Evolutionary conservation across 805 yeast genomes (phyloP).

Genomic region (Candida fluviatilis): DNA sequence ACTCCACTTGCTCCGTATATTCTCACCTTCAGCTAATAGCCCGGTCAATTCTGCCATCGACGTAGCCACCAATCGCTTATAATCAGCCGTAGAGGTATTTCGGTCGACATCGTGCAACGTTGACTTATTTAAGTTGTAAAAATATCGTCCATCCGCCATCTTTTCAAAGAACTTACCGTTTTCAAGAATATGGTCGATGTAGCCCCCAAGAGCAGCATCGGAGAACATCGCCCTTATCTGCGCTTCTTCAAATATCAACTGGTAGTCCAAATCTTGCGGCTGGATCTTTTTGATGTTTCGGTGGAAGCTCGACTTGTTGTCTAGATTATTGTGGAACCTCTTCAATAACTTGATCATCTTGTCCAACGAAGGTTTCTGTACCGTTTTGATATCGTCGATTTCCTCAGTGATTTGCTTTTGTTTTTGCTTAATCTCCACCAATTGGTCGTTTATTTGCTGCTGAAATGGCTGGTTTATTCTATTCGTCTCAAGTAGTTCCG

Average conservation of each 20-base stretch:
- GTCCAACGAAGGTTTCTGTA: constrained; percentile 33
- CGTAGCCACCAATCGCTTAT: constrained; percentile 24
- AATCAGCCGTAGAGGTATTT: constrained; percentile 21
- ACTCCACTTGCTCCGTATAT: constrained; percentile 32
- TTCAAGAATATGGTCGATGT: constrained; percentile 16
- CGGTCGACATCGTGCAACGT: constrained; percentile 16
- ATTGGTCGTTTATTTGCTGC: constrained; percentile 18
- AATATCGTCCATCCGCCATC: constrained; percentile 16
- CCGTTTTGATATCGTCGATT: constrained; percentile 21
- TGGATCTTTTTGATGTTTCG: not conserved
- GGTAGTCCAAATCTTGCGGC: not conserved
- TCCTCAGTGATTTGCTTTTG: constrained; percentile 14
- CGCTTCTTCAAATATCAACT: constrained; percentile 2
- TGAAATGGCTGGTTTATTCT: constrained; percentile 12
- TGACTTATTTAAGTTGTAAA: constrained; percentile 22
- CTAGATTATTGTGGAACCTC: constrained; percentile 17
- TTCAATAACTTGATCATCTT: constrained; percentile 24
- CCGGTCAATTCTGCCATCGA: constrained; percentile 23
- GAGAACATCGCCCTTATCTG: constrained; percentile 1
- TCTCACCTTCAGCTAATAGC: constrained; percentile 26
- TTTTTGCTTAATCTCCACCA: constrained; percentile 14
- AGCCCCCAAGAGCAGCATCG: not conserved
- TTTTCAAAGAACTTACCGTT: constrained; percentile 17
- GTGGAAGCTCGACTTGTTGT: not conserved
- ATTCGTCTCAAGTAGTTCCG: constrained; percentile 12